phyloP scores from a whole-genome alignment of 371 early-diverging fungal species.

The Syncephalis plumigaleata region DNA sequence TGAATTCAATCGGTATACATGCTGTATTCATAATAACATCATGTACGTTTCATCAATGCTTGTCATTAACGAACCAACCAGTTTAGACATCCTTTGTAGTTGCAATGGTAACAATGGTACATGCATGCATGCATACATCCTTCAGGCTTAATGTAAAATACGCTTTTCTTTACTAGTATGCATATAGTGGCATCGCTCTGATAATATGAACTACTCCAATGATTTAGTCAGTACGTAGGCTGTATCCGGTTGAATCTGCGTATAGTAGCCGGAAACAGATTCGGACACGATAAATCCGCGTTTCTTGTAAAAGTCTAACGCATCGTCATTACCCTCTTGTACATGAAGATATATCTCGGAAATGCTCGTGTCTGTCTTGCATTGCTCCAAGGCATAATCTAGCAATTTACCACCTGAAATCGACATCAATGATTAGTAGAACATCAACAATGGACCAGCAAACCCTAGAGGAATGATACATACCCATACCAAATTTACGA shows the following conservation, averaged over 20 bases:
- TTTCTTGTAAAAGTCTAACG: conserved; percentile 74
- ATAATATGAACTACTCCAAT: no score
- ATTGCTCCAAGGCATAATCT: conserved; percentile 35
- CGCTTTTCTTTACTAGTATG: no score
- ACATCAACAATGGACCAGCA: conserved; percentile 9
- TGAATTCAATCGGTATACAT: no score
- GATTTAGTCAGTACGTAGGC: conserved; percentile 27
- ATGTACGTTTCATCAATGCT: no score
- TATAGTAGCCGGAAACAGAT: conserved; percentile 73
- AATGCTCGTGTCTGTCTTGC: conserved; percentile 16
- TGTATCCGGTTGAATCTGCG: conserved; percentile 60
- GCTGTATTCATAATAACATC: no score
- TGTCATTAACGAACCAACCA: no score
- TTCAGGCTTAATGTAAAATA: no score
- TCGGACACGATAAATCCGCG: conserved; percentile 52
- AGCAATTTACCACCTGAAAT: conserved; percentile 36
- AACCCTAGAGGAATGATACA: no score
- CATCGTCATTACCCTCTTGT: conserved; percentile 69
- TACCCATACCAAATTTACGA: conserved; percentile 68
- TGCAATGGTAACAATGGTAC: no score
- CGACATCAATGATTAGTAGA: conserved; percentile 1
- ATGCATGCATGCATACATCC: no score
- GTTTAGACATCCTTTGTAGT: no score
- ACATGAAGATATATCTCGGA: conserved; percentile 71
- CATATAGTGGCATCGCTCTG: no score